Evolutionary conservation across 441 rosid genomes (phyloP).

Genomic region (Pelargonium myrrhifolium): DNA sequence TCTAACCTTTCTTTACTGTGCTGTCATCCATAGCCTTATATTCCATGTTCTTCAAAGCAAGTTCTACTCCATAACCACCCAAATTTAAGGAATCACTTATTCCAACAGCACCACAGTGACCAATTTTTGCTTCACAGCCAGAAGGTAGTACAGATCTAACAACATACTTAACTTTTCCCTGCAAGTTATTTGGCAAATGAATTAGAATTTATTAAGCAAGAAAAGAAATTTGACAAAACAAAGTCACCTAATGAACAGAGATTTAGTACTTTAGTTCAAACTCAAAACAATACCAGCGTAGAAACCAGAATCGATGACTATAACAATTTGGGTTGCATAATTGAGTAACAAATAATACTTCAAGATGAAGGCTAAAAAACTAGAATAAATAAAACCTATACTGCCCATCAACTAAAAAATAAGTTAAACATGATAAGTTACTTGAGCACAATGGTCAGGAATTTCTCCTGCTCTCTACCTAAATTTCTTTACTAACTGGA

Average conservation of each 20-base stretch:
- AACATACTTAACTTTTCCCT: conserved; percentile 84
- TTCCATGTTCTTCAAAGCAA: conserved; percentile 99
- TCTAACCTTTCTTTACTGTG: conserved; percentile 81
- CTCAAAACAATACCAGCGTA: neutral
- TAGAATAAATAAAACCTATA: neutral
- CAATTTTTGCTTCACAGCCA: conserved; percentile 70
- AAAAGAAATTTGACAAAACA: conserved; percentile 3
- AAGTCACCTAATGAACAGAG: neutral
- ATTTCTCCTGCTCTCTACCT: neutral
- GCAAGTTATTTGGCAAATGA: conserved; percentile 26
- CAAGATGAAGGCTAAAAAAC: neutral
- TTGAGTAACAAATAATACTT: neutral
- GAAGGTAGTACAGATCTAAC: conserved; percentile 89
- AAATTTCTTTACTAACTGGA: neutral
- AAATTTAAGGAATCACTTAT: conserved; percentile 63
- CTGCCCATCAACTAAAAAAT: neutral
- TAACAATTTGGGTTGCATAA: neutral
- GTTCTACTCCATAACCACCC: conserved; percentile 99
- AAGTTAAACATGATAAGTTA: neutral
- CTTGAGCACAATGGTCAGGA: neutral
- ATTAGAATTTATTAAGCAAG: conserved; percentile 20
- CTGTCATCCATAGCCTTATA: conserved; percentile 99
- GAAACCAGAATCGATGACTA: neutral
- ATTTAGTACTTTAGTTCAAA: neutral
- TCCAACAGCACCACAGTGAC: conserved; percentile 82